Evolutionary conservation across 106 monocot genomes (phyloP), one percentile per base, ranked within the genome.

Genomic region (Acorus gramineus): DNA sequence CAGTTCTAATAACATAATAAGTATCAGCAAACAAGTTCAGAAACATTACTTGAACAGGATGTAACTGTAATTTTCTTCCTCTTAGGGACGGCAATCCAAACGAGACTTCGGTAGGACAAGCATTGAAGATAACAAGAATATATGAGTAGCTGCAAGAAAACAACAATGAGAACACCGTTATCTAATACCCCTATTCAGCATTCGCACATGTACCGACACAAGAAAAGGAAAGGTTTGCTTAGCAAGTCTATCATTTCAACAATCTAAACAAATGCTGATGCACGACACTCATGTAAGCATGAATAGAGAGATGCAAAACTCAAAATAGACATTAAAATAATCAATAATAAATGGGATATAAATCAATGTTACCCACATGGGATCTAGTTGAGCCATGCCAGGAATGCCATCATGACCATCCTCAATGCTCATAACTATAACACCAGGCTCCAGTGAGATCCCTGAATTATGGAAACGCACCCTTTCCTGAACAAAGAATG

Each of bases 391-490:
- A 67, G 73, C 60, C 49, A 92, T 76, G 57, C 80, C 87, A 53
- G 79, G 79, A 48, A 56, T 50, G 68, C 73, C 80, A 59, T 77
- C 75, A 73, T 66, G 44, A 44, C 80, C 87, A 82, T 92, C 92
- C 75, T 82, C 87, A 71, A 87, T 85, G 61, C 92, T 88, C 92
- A 87, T 85, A 51, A 78, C 69, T 44, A 93, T 93, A 44, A 69
- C 73, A n/a, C 92, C 92, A 10, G 65, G 85, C 50, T 80, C 62
- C 73, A 77, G 75, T 3, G 55, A 78, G 48, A 82, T 79, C 47
- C 87, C 87, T 49, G 77, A 70, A 47, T 92, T 87, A 56, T 85
- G 85, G 51, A 92, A 87, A 2, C 66, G 60, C 7, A 87, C 75
- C 62, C 92, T 79, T 73, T 87, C 77, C 92, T 92, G 44, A 6